A percentile compares a stretch with the other conserved stretches of the same genome.
phyloP scores from a whole-genome alignment of 2,329 filamentous ascomycete genomes.

The Xenoacremonium recifei region DNA sequence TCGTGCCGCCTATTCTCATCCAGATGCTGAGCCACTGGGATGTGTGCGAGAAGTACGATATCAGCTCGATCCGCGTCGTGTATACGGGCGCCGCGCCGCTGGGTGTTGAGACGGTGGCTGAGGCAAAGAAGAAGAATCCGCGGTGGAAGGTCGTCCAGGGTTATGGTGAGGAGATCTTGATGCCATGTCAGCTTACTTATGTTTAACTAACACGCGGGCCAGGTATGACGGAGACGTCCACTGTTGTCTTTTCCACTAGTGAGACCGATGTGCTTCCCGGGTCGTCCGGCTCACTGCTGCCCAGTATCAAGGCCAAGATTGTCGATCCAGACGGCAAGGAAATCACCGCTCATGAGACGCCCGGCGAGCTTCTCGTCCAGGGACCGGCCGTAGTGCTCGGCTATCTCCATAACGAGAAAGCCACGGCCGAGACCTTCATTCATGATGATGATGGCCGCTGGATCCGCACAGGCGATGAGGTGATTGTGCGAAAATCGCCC shows the following conservation, averaged over 20 bases:
- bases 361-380: constrained; percentile 79
- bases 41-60: constrained; percentile 61
- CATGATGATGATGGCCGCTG: constrained; percentile 66
- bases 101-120: constrained; percentile 64
- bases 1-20: constrained; percentile 80
- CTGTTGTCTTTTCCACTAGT: constrained; percentile 59
- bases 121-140: constrained; percentile 61
- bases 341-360: constrained; percentile 66
- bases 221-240: constrained; percentile 73
- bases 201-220: not conserved
- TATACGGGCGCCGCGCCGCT: constrained; percentile 77
- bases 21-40: constrained; percentile 64
- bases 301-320: constrained; percentile 61
- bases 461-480: constrained; percentile 85
- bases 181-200: fast-evolving
- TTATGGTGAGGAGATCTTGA: constrained; percentile 56
- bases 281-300: constrained; percentile 66
- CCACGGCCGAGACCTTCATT: constrained; percentile 76
- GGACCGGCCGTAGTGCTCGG: constrained; percentile 75
- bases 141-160: constrained; percentile 67
- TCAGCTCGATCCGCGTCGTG: constrained; percentile 62
- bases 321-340: constrained; percentile 66
- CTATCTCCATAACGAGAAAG: constrained; percentile 83
- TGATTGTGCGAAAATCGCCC: constrained; percentile 62
- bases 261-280: constrained; percentile 64